Evolutionary conservation across 73 alveolate genomes (phyloP).

Genomic region (Uronychia binucleata): DNA sequence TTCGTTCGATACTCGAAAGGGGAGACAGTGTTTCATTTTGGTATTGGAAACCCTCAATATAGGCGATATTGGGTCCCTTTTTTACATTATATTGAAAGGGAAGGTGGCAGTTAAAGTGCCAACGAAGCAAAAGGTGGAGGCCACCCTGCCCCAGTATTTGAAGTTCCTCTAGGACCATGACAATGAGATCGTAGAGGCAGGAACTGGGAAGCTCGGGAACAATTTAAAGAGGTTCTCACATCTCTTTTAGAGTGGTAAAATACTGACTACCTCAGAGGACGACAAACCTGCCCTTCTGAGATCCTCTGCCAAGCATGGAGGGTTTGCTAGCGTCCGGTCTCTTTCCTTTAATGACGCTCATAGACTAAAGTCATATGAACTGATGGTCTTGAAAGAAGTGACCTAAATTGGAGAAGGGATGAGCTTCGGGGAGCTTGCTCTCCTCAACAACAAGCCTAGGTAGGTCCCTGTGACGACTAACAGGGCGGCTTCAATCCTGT

Average conservation of each 20-base stretch:
- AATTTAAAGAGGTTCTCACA: too few species aligned
- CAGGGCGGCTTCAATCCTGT: conserved; percentile 67
- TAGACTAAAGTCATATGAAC: conserved; percentile 15
- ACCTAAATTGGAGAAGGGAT: conserved; percentile 20
- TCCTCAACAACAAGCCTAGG: conserved; percentile 55
- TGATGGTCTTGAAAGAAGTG: conserved; percentile 41
- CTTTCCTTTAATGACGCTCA: background rate
- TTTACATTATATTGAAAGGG: conserved; percentile 66
- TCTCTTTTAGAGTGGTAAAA: too few species aligned
- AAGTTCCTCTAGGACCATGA: background rate
- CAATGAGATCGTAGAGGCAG: background rate
- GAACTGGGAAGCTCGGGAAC: background rate
- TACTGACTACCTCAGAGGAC: background rate
- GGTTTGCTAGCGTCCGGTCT: background rate
- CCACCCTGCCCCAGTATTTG: background rate
- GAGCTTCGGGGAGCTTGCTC: conserved; percentile 70
- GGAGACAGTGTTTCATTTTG: conserved; percentile 35
- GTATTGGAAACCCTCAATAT: background rate
- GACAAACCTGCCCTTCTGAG: background rate
- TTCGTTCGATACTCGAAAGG: conserved; percentile 23
- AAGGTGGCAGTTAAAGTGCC: conserved; percentile 65
- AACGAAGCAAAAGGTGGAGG: background rate
- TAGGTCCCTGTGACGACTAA: too few species aligned
- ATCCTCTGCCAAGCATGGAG: background rate
- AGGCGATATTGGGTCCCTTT: conserved; percentile 63